phyloP scores from a whole-genome alignment of 2,329 filamentous ascomycete genomes.

The Apiospora arundinis region DNA sequence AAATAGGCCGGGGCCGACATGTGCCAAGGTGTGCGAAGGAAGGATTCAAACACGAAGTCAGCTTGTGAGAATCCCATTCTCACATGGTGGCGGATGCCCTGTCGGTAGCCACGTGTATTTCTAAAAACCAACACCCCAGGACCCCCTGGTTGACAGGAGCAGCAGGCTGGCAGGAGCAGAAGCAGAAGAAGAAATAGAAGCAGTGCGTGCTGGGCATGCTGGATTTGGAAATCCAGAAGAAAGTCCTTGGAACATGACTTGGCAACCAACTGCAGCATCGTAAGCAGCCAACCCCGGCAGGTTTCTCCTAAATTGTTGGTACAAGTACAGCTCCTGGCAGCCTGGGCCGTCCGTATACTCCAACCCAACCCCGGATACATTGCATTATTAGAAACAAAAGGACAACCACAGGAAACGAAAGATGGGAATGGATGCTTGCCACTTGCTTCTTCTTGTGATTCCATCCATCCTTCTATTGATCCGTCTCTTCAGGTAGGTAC shows the following conservation, averaged over 20 bases:
- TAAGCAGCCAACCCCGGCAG: background rate
- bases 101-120: slow-evolving; percentile 12
- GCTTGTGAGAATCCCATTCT: background rate
- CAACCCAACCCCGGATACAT: background rate
- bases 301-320: background rate
- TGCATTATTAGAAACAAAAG: background rate
- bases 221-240: background rate
- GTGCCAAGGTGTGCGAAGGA: background rate
- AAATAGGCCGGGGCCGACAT: slow-evolving; percentile 5
- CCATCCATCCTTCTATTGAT: background rate
- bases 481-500: background rate
- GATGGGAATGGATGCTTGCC: background rate
- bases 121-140: background rate
- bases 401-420: background rate
- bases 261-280: background rate
- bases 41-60: slow-evolving; percentile 3
- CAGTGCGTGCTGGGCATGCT: background rate
- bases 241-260: background rate
- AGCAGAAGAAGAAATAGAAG: background rate
- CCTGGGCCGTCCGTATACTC: background rate
- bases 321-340: background rate
- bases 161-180: too few species aligned
- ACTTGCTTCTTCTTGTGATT: background rate
- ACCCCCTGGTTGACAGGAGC: background rate
- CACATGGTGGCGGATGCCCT: background rate